Percentiles rank a stretch among this genome's conserved stretches.
Conservation (phyloP, 108 stramenopile genomes). For the Skeletonema grethae region DNA sequence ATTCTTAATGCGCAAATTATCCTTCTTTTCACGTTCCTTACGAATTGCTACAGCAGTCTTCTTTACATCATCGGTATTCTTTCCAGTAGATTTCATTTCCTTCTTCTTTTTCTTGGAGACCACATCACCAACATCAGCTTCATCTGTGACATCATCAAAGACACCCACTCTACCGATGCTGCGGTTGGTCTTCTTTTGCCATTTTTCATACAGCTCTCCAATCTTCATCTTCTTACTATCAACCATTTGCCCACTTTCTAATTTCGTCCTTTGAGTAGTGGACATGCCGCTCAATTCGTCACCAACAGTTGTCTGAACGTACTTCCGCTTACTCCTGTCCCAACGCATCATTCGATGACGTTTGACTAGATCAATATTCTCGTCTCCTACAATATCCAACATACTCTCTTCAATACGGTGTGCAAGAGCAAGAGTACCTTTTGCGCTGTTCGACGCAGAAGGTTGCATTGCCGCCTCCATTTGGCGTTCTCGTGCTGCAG, state of each 20-base stretch:
- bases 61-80: constrained; percentile 31
- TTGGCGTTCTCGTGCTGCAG: constrained; percentile 67
- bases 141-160: constrained; percentile 77
- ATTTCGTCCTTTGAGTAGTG: constrained; percentile 74
- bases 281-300: constrained; percentile 77
- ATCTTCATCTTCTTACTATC: constrained; percentile 91
- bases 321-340: constrained; percentile 94
- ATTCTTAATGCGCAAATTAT: constrained; percentile 84
- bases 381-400: constrained; percentile 96
- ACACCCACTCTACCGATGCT: constrained; percentile 86
- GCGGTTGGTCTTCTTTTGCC: constrained; percentile 95
- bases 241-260: constrained; percentile 84
- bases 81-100: constrained; percentile 22
- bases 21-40: constrained; percentile 75
- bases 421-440: constrained; percentile 62
- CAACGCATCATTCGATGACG: constrained; percentile 94
- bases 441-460: constrained; percentile 57
- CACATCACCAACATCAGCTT: constrained; percentile 37
- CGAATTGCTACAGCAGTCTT: constrained; percentile 70
- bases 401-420: constrained; percentile 86
- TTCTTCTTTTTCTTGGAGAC: constrained; percentile 46
- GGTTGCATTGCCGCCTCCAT: constrained; percentile 91
- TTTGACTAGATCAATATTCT: constrained; percentile 87
- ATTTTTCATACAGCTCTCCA: constrained; percentile 94
- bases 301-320: constrained; percentile 89